phyloP scores from a whole-genome alignment of 768 basidiomycete genomes.

The Cantharellus cinnabarinus region DNA sequence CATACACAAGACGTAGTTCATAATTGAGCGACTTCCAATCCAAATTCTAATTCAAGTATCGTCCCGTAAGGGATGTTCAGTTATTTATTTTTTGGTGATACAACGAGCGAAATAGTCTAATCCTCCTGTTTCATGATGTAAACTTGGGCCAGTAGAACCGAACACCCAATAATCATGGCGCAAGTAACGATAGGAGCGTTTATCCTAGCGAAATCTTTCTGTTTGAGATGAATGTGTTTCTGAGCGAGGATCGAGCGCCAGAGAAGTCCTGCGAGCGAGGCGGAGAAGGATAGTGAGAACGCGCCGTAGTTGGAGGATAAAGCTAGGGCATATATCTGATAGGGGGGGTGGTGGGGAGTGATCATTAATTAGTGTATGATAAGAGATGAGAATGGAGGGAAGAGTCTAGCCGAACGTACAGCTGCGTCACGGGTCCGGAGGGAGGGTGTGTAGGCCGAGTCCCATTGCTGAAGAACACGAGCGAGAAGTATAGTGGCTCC shows the following conservation, averaged over 20 bases:
- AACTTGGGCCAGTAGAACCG: slow-evolving; percentile 6
- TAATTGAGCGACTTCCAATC: too few species aligned
- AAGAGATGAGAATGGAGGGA: slow-evolving; percentile 7
- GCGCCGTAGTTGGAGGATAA: slow-evolving; percentile 82
- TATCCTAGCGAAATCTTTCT: slow-evolving; percentile 35
- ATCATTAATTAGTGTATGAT: slow-evolving; percentile 11
- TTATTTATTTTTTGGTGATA: too few species aligned
- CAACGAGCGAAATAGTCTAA: too few species aligned
- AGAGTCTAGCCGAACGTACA: background rate
- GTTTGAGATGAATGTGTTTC: slow-evolving; percentile 44
- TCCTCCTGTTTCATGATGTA: slow-evolving; percentile 1
- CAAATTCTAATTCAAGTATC: too few species aligned
- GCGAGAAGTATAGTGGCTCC: slow-evolving; percentile 80
- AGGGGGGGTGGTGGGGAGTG: slow-evolving; percentile 21
- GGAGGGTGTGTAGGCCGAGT: slow-evolving; percentile 2
- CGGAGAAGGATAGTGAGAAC: slow-evolving; percentile 72
- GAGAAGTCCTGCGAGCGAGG: slow-evolving; percentile 70
- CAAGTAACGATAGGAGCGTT: slow-evolving; percentile 5
- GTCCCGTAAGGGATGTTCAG: too few species aligned
- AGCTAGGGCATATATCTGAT: slow-evolving; percentile 35
- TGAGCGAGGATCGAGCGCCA: slow-evolving; percentile 59
- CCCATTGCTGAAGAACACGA: slow-evolving; percentile 40
- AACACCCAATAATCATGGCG: slow-evolving; percentile 7
- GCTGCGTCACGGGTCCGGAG: slow-evolving; percentile 4
- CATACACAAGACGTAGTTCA: too few species aligned